phyloP scores from a whole-genome alignment of 2,329 filamentous ascomycete species.

The Pyricularia pennisetigena region DNA sequence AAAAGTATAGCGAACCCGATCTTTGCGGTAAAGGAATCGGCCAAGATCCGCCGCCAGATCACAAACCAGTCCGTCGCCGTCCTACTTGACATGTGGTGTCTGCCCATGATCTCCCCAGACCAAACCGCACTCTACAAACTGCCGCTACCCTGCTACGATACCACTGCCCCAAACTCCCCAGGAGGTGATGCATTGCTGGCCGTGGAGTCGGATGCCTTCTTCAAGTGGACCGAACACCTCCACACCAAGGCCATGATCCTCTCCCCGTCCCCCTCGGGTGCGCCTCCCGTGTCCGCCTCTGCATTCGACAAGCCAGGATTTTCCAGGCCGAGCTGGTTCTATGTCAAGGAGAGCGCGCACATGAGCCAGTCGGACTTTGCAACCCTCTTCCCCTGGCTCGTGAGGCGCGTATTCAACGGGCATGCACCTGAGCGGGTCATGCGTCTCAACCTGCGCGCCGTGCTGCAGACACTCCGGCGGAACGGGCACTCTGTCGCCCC shows the following conservation, averaged over 20 bases:
- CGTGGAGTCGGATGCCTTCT: constrained; percentile 68
- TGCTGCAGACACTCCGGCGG: constrained; percentile 43
- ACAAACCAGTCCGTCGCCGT: constrained; percentile 56
- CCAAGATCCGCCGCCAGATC: constrained; percentile 52
- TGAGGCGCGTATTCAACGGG: constrained; percentile 45
- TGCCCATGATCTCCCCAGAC: constrained; percentile 56
- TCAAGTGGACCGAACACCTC: constrained; percentile 67
- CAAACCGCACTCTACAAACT: constrained; percentile 58
- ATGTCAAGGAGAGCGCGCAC: constrained; percentile 64
- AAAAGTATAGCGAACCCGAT: constrained; percentile 43
- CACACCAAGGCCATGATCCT: constrained; percentile 57
- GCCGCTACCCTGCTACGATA: constrained; percentile 58
- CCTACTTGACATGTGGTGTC: constrained; percentile 73
- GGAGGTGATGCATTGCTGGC: constrained; percentile 54
- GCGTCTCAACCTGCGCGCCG: constrained; percentile 47
- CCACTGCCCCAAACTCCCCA: constrained; percentile 34
- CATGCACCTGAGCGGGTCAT: constrained; percentile 49
- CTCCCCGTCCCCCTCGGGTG: constrained; percentile 41
- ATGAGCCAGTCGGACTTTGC: constrained; percentile 79
- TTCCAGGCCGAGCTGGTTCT: constrained; percentile 60
- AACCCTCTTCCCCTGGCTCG: constrained; percentile 66
- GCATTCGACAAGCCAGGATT: constrained; percentile 30
- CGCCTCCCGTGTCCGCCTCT: constrained; percentile 26
- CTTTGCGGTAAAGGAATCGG: constrained; percentile 30
- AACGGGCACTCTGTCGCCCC: constrained; percentile 38